A percentile compares a stretch with the other conserved stretches of the same genome.
These are phyloP conservation scores for Gaillardinia entomophila DNA, from an alignment of 805 yeast genomes.

Conservation along the genomic window DNA sequence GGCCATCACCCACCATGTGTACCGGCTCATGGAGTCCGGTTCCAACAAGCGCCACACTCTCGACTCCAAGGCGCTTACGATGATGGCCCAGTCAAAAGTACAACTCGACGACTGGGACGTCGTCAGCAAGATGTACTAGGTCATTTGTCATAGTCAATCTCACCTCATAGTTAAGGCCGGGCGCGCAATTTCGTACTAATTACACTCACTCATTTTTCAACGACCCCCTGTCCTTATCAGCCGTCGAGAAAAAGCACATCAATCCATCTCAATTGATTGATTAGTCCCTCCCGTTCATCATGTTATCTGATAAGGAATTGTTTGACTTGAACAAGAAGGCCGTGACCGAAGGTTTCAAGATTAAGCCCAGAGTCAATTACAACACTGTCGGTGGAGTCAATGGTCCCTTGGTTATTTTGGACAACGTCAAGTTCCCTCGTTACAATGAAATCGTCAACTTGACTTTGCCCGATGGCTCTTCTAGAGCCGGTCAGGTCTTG, in stretches of 20 bases:
- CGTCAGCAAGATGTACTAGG: slow-evolving; percentile 21
- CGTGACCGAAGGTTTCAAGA: slow-evolving; percentile 83
- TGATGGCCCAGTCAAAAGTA: slow-evolving; percentile 18
- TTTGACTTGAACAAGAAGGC: slow-evolving; percentile 86
- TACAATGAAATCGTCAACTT: slow-evolving; percentile 95
- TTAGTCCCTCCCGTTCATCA: slow-evolving; percentile 4
- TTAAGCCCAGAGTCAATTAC: slow-evolving; percentile 86
- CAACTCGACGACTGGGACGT: slow-evolving; percentile 32
- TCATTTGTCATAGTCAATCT: neutral
- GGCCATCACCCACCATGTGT: slow-evolving; percentile 25
- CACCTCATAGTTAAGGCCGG: neutral
- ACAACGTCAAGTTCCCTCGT: slow-evolving; percentile 50
- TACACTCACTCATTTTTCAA: neutral
- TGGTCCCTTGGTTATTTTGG: slow-evolving; percentile 86
- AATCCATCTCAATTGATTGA: neutral
- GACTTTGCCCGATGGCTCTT: slow-evolving; percentile 92
- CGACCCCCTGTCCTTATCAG: neutral
- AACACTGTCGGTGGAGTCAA: slow-evolving; percentile 98
- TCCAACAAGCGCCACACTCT: slow-evolving; percentile 7
- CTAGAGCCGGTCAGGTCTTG: slow-evolving; percentile 95
- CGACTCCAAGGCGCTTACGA: slow-evolving; percentile 3
- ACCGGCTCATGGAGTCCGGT: slow-evolving; percentile 16
- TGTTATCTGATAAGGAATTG: slow-evolving; percentile 39
- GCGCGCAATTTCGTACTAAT: neutral
- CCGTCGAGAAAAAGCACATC: neutral